Evolutionary conservation across 345 rosid species (phyloP), one percentile per base, ranked within the genome.

Genomic region (Populus simonii): DNA sequence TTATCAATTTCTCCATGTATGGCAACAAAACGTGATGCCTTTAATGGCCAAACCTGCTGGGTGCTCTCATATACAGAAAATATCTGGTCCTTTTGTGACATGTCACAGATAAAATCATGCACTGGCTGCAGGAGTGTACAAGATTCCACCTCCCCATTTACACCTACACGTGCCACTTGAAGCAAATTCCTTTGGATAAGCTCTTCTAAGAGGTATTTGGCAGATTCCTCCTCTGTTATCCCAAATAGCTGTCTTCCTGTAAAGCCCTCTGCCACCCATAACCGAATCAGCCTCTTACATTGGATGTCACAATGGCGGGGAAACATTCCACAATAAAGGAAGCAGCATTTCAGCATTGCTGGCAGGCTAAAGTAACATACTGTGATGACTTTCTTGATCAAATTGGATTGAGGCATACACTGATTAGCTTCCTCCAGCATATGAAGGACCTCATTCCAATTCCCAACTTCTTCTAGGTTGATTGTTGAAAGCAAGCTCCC

Each of bases 321-420:
- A 61, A 61, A 61, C 66, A 61, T 61, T 61, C 66, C 66, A 61
- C 66, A 61, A 61, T 61, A 61, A 25, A 61, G 66, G 29, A 61
- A 61, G 66, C 66, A 61, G 10, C 66, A 61, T 61, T 61, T 61
- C 23, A 61, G 25, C 66, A 61, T 61, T 61, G 66, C 66, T 61
- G 66, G 66, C 23, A 61, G 66, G 25, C 66, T 61, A 61, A 61
- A 61, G 66, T 61, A 61, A 12, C 66, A 61, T 7, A 61, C 66
- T 61, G 29, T 23, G 23, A 61, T 20, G 29, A 61, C 29, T 25
- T 61, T 61, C 66, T 61, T 61, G 66, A 61, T 61, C 31, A 23
- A 61, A 25, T 25, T 7, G 66, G 25, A 61, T 31, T 61, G 66
- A 23, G 31, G 66, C 66, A 8, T 17, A 61, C 66, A 61, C 29